Base-by-base conservation (phyloP, 2,329 filamentous ascomycete genomes). In the Endoconidiophora laricicola region DNA sequence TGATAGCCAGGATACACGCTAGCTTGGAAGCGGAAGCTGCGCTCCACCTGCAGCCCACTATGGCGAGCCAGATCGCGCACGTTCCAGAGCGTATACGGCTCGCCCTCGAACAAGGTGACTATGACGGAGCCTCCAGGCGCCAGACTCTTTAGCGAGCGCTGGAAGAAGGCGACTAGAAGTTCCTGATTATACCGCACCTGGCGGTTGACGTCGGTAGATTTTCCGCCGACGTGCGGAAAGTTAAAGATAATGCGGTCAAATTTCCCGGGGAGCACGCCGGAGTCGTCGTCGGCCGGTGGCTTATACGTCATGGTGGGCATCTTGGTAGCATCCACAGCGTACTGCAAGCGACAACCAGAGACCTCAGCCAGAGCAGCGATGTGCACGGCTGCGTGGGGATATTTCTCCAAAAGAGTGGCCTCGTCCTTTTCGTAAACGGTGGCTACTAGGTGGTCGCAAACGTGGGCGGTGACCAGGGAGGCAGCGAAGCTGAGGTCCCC, bases 51-150 rank as follows among this genome's bases (percentile, higher is more conserved):
- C 46, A 90, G 66, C 4, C 83, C 84, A 3, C 72, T 71, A 62
- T 94, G 86, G 5, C 90, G 74, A 2, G 77, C 91, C 24, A 98
- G 70, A 66, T 95, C 90, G 36, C 81, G 76, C 23, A 96, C 74
- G 66, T 96, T 95, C 91, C 91, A 98, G 1, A 95, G 73, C 2
- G 86, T 90, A 63, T 98, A 98, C 0, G 91, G 91, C 63, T 93
- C 83, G 52, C 83, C 84, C 63, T 95, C 90, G 62, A 98, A 98
- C 7, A 96, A 68, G 0, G 87, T 93, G 20, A 96, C 79, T 48
- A 94, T 66, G 49, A 95, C 79, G 57, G 74, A 61, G 36, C 79
- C 79, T 4, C 71, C 69, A 0, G 67, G 66, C 3, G 59, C 59
- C 26, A 66, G 60, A 2, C 72, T 69, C 2, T 64, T 63, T 20